Evolutionary conservation across 148 eudicot genomes (phyloP), one percentile per base, ranked within the genome.

Genomic region (Cornus controversa): DNA sequence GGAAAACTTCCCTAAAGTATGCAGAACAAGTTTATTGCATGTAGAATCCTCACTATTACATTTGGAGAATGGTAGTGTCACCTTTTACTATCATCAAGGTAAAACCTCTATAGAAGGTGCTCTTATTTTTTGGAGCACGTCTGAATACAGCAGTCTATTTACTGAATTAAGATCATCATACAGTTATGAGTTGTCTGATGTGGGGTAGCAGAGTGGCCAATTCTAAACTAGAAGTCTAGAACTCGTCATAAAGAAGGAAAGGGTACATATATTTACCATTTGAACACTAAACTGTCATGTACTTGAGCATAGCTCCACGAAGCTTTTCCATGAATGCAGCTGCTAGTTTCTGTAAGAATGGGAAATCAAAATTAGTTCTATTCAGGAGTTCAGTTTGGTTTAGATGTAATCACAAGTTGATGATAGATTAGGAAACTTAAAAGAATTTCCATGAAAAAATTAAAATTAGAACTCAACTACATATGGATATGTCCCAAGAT

Each of bases 321-420:
- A 96, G 82, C 86, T 93, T 96, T 90, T 91, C 97, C 99, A 96
- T 93, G 86, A 85, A 91, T 31, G 87, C 97, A 14, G 92, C 99
- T 50, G 97, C 98, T 86, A 90, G 90, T 63, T 71, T 86, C 99
- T 96, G 94, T 85, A 67, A 0, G 6, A 4, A 13, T 53, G 53
- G 67, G 68, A 73, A 82, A 80, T 60, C 66, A 78, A 37, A 40
- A 67, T 60, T 60, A 60, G 24, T n/a, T 60, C 20, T 10, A n/a
- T n/a, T n/a, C n/a, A n/a, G n/a, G n/a, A n/a, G n/a, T n/a, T n/a
- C n/a, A n/a, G 64, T 60, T 60, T 50, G 24, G 9, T 60, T 60
- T 60, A 60, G 64, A 60, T 3, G 25, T 22, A 11, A 50, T 5
- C 20, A 60, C 75, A 76, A 81, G 79, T 47, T 53, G 23, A 53